Conservation (phyloP, 352 stramenopile species). For the Blastocystis sp. region DNA sequence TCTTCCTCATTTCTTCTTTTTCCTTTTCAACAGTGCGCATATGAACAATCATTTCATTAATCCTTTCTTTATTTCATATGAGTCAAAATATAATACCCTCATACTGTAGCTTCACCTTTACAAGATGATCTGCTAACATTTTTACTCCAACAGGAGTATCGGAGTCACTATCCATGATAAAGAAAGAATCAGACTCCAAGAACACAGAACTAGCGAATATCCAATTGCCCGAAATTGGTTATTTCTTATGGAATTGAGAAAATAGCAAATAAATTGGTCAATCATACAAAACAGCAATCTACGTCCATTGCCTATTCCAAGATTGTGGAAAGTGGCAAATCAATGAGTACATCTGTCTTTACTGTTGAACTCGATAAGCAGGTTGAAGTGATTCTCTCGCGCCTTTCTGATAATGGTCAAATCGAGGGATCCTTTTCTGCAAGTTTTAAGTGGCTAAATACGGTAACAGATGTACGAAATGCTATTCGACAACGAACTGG, state of each 20-base stretch:
- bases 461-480: background rate
- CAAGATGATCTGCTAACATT: constrained; percentile 60
- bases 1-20: constrained; percentile 26
- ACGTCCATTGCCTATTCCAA: too few species aligned
- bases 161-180: constrained; percentile 6
- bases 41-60: constrained; percentile 38
- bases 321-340: too few species aligned
- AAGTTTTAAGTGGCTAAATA: constrained; percentile 5
- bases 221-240: too few species aligned
- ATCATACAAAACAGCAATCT: too few species aligned
- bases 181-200: too few species aligned
- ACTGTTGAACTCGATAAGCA: background rate
- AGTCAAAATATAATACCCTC: background rate
- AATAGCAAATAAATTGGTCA: too few species aligned
- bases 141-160: constrained; percentile 51
- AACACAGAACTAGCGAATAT: too few species aligned
- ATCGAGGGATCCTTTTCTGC: background rate
- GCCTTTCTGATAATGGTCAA: constrained; percentile 25
- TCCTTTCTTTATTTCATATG: background rate
- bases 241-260: too few species aligned
- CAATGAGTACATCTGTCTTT: background rate
- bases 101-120: constrained; percentile 59
- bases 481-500: constrained; percentile 23
- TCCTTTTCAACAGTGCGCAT: constrained; percentile 53
- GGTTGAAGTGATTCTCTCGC: background rate